Conservation (phyloP, 2,329 filamentous ascomycete genomes). For the Cytospora paraplurivora region DNA sequence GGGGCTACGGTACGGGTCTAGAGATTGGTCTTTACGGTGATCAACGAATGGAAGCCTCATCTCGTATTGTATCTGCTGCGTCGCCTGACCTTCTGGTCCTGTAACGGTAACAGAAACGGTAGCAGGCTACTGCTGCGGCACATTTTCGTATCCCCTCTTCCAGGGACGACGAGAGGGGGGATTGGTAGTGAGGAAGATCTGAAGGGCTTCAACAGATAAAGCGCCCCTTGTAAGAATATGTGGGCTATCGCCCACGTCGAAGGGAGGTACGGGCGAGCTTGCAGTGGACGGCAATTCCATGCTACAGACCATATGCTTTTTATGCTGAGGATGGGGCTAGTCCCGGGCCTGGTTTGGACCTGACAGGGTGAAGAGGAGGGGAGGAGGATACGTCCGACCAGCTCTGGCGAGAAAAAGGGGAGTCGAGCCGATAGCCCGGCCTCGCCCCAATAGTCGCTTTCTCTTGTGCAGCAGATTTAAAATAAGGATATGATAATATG, state of each 20-base stretch:
- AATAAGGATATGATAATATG: constrained; percentile 11
- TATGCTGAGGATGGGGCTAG: not conserved
- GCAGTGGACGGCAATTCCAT: constrained; percentile 10
- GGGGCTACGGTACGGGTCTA: no score
- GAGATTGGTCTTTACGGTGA: not conserved
- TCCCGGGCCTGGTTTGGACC: not conserved
- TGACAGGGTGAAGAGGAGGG: not conserved
- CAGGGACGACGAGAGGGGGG: not conserved
- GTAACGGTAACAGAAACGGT: not conserved
- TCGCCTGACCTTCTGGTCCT: not conserved
- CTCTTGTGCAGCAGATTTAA: constrained; percentile 7
- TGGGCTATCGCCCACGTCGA: not conserved
- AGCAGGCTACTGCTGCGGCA: not conserved
- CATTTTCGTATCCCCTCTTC: not conserved
- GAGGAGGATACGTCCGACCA: constrained; percentile 5
- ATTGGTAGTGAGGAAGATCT: not conserved
- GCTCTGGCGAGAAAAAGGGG: not conserved
- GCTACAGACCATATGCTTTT: constrained; percentile 11
- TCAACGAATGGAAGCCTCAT: not conserved
- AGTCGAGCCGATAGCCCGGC: not conserved
- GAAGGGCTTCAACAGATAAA: not conserved
- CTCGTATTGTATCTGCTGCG: not conserved
- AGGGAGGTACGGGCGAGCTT: not conserved
- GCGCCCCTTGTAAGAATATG: constrained; percentile 14
- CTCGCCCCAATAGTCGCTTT: not conserved